Percentiles rank a stretch among this genome's conserved stretches.
phyloP scores from a whole-genome alignment of 305 asterid species.

The Caryopteris hybrid region DNA sequence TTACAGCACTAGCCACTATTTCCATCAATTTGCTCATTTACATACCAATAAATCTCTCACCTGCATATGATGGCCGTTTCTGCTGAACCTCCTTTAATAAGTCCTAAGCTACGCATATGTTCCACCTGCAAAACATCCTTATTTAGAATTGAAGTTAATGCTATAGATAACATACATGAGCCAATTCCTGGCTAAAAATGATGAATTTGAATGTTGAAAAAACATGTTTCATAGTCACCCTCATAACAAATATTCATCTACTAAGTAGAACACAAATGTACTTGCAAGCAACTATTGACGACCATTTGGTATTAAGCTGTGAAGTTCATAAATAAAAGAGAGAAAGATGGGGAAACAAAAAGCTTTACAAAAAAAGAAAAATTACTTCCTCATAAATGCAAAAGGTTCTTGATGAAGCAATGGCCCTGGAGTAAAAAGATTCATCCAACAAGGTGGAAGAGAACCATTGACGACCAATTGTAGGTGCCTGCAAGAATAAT shows the following conservation, averaged over 20 bases:
- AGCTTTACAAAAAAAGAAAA: constrained; percentile 11
- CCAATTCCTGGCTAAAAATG: neutral
- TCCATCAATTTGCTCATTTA: neutral
- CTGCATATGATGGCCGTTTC: constrained; percentile 81
- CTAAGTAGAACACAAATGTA: neutral
- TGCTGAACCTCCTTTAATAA: constrained; percentile 76
- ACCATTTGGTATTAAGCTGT: neutral
- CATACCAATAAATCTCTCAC: constrained; percentile 32
- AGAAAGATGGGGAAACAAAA: neutral
- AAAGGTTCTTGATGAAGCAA: constrained; percentile 86
- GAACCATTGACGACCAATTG: constrained; percentile 89
- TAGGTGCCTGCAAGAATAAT: constrained; percentile 55
- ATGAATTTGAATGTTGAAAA: too few relatives aligned
- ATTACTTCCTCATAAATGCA: constrained; percentile 83
- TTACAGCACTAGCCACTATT: neutral
- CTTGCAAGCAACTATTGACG: neutral
- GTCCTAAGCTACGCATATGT: constrained; percentile 64
- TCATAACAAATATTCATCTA: neutral
- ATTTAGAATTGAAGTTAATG: neutral
- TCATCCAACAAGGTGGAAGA: constrained; percentile 47
- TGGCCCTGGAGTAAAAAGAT: constrained; percentile 46
- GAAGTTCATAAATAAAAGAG: neutral
- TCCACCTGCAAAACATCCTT: constrained; percentile 55
- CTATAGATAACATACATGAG: neutral
- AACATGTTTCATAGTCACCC: constrained; percentile 12